These are phyloP conservation scores for Coemansia sp. DNA, from an alignment of 192 early-diverging fungal species.

Conservation along the genomic window DNA sequence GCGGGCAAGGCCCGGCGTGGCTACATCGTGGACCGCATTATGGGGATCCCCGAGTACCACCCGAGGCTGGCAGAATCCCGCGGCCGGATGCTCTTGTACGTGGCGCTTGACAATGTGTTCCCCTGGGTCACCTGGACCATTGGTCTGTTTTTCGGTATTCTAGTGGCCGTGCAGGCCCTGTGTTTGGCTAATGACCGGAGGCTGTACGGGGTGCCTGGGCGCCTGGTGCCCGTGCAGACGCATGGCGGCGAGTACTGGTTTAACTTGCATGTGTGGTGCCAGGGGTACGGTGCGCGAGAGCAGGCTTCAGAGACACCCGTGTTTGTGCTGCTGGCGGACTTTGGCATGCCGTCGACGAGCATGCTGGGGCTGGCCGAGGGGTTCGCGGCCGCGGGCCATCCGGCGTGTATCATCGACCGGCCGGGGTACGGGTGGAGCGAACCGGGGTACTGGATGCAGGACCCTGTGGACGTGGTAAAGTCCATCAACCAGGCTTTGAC, in stretches of 20 bases:
- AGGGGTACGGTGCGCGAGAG: conserved; percentile 17
- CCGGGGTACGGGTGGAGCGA: conserved; percentile 58
- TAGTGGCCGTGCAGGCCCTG: conserved; percentile 49
- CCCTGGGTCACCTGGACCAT: conserved; percentile 36
- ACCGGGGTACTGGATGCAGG: conserved; percentile 51
- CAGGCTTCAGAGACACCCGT: conserved; percentile 21
- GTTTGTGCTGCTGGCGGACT: conserved; percentile 50
- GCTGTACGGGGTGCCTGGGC: conserved; percentile 30
- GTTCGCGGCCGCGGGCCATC: conserved; percentile 32
- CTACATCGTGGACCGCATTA: conserved; percentile 49
- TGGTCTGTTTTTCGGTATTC: conserved; percentile 38
- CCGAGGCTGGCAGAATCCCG: conserved; percentile 39
- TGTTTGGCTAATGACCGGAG: conserved; percentile 45
- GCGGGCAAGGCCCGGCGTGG: conserved; percentile 49
- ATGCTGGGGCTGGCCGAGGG: conserved; percentile 48
- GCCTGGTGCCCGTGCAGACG: conserved; percentile 42
- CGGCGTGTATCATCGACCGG: conserved; percentile 51
- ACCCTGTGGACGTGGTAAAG: conserved; percentile 50
- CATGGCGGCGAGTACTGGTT: conserved; percentile 46
- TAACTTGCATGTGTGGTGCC: conserved; percentile 51
- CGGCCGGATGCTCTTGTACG: conserved; percentile 25
- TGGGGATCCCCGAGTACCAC: conserved; percentile 53
- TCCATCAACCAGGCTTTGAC: conserved; percentile 48
- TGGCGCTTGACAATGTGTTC: conserved; percentile 37
- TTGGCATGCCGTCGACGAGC: conserved; percentile 51